Base-by-base conservation (phyloP, 2,329 filamentous ascomycete genomes). In the Coniochaeta hoffmannii region DNA sequence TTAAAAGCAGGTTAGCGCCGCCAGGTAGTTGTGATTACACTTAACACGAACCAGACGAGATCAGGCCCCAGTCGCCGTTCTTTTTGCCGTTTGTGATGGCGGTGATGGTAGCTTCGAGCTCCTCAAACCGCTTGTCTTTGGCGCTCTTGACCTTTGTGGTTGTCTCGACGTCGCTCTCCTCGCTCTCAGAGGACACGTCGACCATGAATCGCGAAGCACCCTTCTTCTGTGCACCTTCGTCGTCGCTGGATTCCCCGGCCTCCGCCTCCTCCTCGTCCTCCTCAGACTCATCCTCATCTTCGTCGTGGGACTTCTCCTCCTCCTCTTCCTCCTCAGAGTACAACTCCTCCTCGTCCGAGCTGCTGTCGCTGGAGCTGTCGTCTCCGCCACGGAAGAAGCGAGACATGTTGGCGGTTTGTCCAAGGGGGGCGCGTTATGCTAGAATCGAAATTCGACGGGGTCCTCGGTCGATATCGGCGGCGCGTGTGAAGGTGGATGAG, bases 61-160 rank as follows among this genome's bases (percentile, higher is more conserved):
- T 95, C 60, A 93, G 86, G 63, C 88, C 89, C 94, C 94, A 99
- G 76, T 99, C 94, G 68, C 89, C 91, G 69, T 97, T 99, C 81
- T 96, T 97, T 74, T 94, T 82, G 59, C 90, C 92, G 76, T 99
- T 99, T 71, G 97, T 92, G 68, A 99, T 97, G 68, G 88, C 76
- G 72, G 88, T 88, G 67, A 97, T 89, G 44, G 87, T 96, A 58
- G 84, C 82, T 72, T 99, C 93, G 58, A 99, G 81, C 74, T 97
- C 95, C 68, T 97, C 93, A 63, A 90, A 81, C 60, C 94, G 85
- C 83, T 99, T 99, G 79, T 97, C 91, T 76, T 97, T 97, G 67
- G 93, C 92, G 73, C 91, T 97, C 82, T 96, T 97, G 68, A 97
- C 89, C 65, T 94, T 85, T 66, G 87, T 90, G 61, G 87, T 85